Percentiles rank a stretch among this genome's conserved stretches.
Evolutionary conservation across 495 filamentous ascomycete species (phyloP).

Genomic region (Podospora comata): DNA sequence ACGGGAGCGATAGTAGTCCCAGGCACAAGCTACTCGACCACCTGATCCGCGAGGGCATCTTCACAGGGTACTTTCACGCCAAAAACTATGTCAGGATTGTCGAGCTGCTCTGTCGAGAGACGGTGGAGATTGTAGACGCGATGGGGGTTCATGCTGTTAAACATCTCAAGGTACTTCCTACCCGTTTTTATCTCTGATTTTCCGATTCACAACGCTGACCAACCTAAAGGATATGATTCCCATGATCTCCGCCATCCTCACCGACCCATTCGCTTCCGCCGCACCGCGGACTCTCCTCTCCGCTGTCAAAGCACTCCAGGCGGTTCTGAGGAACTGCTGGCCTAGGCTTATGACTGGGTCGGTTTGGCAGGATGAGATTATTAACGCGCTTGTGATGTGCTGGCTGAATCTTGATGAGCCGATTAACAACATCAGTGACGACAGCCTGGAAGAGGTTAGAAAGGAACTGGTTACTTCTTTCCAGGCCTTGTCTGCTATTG

Average conservation of each 20-base stretch:
- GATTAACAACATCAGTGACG: slow-evolving; percentile 31
- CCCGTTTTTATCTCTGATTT: not conserved
- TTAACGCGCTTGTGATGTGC: slow-evolving; percentile 60
- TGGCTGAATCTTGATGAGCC: slow-evolving; percentile 59
- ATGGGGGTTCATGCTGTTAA: slow-evolving; percentile 69
- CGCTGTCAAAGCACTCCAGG: slow-evolving; percentile 53
- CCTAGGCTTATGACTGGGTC: slow-evolving; percentile 54
- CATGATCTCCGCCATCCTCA: slow-evolving; percentile 60
- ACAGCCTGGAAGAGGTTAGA: slow-evolving; percentile 33
- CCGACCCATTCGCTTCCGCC: slow-evolving; percentile 65
- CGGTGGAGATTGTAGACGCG: slow-evolving; percentile 50
- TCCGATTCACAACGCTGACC: not conserved
- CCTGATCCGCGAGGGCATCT: slow-evolving; percentile 54
- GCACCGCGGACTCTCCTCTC: slow-evolving; percentile 53
- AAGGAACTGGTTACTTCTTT: slow-evolving; percentile 44
- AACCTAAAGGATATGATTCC: slow-evolving; percentile 59
- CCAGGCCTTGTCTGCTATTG: slow-evolving; percentile 11
- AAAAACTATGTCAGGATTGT: slow-evolving; percentile 51
- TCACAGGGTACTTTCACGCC: slow-evolving; percentile 53
- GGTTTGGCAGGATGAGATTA: slow-evolving; percentile 63
- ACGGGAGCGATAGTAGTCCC: slow-evolving; percentile 14
- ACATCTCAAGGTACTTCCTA: slow-evolving; percentile 59
- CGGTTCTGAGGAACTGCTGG: slow-evolving; percentile 67
- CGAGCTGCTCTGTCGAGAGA: slow-evolving; percentile 56
- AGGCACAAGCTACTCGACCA: slow-evolving; percentile 45